Conservation (phyloP, 208 protist genomes). For the Trypanosoma rangeli region DNA sequence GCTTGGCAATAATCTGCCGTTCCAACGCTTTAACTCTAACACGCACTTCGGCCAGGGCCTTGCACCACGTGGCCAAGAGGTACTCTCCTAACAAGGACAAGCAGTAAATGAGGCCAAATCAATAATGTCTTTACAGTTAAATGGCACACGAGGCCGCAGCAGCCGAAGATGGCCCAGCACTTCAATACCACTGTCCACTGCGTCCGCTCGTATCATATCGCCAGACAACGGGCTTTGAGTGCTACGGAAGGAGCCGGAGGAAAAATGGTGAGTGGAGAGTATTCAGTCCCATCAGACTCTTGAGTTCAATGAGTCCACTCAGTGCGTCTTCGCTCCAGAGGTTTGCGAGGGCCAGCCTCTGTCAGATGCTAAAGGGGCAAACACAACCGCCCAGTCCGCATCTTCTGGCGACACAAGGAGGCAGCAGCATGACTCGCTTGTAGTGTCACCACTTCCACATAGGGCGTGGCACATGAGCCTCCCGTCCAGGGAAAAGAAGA, state of each 20-base stretch:
- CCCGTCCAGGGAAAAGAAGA: conserved; percentile 12
- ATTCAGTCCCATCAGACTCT: conserved; percentile 28
- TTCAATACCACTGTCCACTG: conserved; percentile 42
- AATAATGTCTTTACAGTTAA: conserved; percentile 39
- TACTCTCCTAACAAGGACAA: conserved; percentile 18
- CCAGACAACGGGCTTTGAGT: conserved; percentile 34
- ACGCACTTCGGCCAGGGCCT: too few relatives aligned
- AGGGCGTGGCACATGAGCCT: not conserved
- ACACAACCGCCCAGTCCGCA: conserved; percentile 2
- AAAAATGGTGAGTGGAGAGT: conserved; percentile 24
- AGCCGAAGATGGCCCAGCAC: conserved; percentile 35
- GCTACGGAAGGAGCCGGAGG: conserved; percentile 31
- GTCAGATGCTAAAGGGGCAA: conserved; percentile 11
- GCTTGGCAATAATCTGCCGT: too few relatives aligned
- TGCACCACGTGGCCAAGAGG: conserved; percentile 11
- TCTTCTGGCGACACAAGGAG: conserved; percentile 11
- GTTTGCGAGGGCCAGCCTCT: conserved; percentile 26
- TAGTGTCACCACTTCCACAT: conserved; percentile 8
- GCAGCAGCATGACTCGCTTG: conserved; percentile 13
- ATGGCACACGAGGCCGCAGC: conserved; percentile 36
- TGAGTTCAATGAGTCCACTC: conserved; percentile 30
- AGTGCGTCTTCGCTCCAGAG: conserved; percentile 27
- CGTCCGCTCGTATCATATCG: conserved; percentile 31
- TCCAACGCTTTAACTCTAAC: too few relatives aligned
- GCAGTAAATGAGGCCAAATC: conserved; percentile 35